These are phyloP conservation scores for Dendrothele bispora DNA, from an alignment of 768 basidiomycete species.

Conservation along the genomic window DNA sequence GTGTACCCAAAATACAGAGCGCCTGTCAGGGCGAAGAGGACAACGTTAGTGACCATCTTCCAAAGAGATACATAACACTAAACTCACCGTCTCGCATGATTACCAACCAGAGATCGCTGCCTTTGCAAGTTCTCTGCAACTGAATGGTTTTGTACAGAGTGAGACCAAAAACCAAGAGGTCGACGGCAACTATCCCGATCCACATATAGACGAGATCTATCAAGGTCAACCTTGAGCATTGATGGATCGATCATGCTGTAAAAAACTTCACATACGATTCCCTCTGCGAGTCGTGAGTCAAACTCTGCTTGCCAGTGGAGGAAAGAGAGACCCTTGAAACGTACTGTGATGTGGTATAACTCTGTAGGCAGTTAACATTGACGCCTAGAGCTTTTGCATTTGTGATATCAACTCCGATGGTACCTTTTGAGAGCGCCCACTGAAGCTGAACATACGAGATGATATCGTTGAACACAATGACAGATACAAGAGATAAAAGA, in stretches of 20 bases:
- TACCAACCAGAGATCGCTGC: neutral
- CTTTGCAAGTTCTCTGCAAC: neutral
- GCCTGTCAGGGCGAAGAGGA: too few relatives aligned
- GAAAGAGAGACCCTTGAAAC: neutral
- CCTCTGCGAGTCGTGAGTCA: too few relatives aligned
- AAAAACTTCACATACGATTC: conserved; percentile 1
- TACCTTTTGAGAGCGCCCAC: neutral
- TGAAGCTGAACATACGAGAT: neutral
- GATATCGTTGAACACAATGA: neutral
- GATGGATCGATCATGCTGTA: neutral
- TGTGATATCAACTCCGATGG: neutral
- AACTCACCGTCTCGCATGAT: conserved; percentile 7
- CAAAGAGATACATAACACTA: too few relatives aligned
- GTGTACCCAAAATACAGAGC: neutral
- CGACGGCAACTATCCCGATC: conserved; percentile 2
- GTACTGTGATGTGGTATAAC: neutral
- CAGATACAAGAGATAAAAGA: too few relatives aligned
- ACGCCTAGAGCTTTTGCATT: neutral
- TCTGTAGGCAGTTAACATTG: neutral
- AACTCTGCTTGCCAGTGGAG: too few relatives aligned
- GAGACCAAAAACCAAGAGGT: neutral
- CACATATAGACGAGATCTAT: conserved; percentile 1
- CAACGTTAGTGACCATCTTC: too few relatives aligned
- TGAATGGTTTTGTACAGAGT: conserved; percentile 2
- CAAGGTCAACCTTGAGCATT: too few relatives aligned